Percentiles rank a stretch among this genome's conserved stretches.
These are phyloP conservation scores for Thelonectria discophora DNA, from an alignment of 2,329 filamentous ascomycete species.

Conservation along the genomic window DNA sequence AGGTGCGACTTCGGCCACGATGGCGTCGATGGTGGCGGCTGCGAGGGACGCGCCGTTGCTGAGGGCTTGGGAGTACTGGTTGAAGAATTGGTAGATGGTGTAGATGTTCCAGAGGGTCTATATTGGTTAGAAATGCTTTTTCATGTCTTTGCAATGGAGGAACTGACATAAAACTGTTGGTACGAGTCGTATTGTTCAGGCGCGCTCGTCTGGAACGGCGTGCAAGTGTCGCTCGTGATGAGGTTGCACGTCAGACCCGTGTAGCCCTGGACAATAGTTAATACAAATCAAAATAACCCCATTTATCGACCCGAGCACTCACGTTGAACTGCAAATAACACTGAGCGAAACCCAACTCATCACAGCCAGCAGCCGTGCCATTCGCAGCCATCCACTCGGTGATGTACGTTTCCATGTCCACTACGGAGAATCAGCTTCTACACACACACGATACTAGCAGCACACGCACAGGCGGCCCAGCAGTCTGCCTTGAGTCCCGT, in stretches of 20 bases:
- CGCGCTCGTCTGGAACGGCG: constrained; percentile 26
- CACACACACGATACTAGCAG: background rate
- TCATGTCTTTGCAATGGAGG: background rate
- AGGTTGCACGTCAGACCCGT: constrained; percentile 40
- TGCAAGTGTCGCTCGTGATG: constrained; percentile 39
- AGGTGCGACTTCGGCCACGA: constrained; percentile 39
- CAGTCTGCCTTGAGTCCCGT: constrained; percentile 36
- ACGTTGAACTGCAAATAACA: constrained; percentile 41
- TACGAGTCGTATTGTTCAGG: constrained; percentile 31
- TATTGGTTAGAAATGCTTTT: background rate
- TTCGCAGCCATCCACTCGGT: constrained; percentile 39
- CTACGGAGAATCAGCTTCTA: background rate
- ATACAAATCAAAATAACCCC: no score
- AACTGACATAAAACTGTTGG: constrained; percentile 39
- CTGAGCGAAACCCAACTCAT: constrained; percentile 40
- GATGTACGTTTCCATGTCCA: constrained; percentile 38
- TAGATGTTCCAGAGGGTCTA: constrained; percentile 43
- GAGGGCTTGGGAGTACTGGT: constrained; percentile 41
- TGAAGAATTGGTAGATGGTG: constrained; percentile 42
- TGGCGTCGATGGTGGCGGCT: constrained; percentile 36
- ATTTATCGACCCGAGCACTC: background rate
- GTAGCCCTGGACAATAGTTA: constrained; percentile 21
- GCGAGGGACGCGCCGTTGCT: constrained; percentile 39
- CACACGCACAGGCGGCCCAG: constrained; percentile 27
- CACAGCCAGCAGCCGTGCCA: constrained; percentile 38